Percentiles rank a stretch among this genome's conserved stretches.
Conservation (phyloP, 1,284 basidiomycete genomes). For the Heterobasidion occidentale region DNA sequence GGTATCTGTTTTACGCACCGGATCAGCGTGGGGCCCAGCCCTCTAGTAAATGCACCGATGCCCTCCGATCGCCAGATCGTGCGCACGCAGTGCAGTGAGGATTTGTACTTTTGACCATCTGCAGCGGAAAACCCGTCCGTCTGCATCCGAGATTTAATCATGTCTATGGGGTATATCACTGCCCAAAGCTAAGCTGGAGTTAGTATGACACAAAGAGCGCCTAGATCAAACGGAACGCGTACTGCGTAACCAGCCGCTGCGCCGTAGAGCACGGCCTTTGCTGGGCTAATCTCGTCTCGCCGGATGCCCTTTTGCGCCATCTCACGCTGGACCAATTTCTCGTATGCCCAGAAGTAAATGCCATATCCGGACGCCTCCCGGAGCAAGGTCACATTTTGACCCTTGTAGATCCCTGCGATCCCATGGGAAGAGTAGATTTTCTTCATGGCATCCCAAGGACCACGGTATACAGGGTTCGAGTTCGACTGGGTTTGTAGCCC, state of each 20-base stretch:
- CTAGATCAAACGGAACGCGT: conserved; percentile 22
- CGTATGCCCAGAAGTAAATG: conserved; percentile 90
- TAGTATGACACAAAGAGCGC: conserved; percentile 1
- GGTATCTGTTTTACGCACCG: conserved; percentile 41
- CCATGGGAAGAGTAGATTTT: conserved; percentile 76
- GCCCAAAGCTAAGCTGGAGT: conserved; percentile 56
- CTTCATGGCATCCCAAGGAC: conserved; percentile 79
- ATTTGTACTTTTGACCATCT: conserved; percentile 76
- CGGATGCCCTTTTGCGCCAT: conserved; percentile 61
- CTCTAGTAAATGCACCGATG: conserved; percentile 80
- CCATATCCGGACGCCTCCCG: conserved; percentile 86
- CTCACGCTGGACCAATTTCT: conserved; percentile 85
- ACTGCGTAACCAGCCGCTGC: conserved; percentile 82
- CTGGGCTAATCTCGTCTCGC: conserved; percentile 70
- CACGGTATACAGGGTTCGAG: conserved; percentile 65
- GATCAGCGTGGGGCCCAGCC: conserved; percentile 86
- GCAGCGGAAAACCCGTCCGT: conserved; percentile 79
- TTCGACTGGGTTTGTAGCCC: conserved; percentile 86
- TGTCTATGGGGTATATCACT: conserved; percentile 88
- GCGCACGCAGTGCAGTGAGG: conserved; percentile 75
- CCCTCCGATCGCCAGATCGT: conserved; percentile 83
- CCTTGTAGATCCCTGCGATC: conserved; percentile 85
- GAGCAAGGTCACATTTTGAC: conserved; percentile 83
- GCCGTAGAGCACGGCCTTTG: conserved; percentile 78
- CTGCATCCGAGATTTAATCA: conserved; percentile 94